Percentiles rank a stretch among this genome's conserved stretches.
These are phyloP conservation scores for Sphagnum contortum DNA, from an alignment of 225 moss, liverwort and hornwort species.

Conservation along the genomic window DNA sequence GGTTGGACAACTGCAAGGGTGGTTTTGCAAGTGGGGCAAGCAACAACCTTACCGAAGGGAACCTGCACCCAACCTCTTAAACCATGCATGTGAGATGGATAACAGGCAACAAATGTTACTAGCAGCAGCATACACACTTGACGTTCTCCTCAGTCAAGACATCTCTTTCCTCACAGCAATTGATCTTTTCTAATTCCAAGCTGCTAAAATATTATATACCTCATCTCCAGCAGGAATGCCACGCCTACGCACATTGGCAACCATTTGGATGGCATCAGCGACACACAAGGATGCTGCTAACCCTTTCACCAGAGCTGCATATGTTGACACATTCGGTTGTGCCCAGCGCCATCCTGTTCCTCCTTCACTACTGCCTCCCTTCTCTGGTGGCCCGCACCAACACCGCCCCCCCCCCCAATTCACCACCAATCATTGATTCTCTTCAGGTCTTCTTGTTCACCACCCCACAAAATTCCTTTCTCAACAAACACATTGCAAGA, in stretches of 20 bases:
- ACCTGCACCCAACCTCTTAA: constrained; percentile 70
- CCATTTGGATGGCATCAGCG: constrained; percentile 73
- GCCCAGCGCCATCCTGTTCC: constrained; percentile 66
- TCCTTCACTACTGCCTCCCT: constrained; percentile 15
- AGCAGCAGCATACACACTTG: no score
- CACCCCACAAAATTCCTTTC: no score
- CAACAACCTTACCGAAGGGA: constrained; percentile 92
- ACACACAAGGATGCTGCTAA: constrained; percentile 90
- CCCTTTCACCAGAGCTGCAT: constrained; percentile 76
- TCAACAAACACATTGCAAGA: no score
- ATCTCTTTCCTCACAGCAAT: no score
- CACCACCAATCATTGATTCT: neutral
- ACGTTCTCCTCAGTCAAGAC: no score
- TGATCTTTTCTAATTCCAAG: no score
- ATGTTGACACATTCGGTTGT: constrained; percentile 69
- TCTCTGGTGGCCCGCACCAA: constrained; percentile 15
- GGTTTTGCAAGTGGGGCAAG: constrained; percentile 87
- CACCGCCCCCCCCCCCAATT: neutral
- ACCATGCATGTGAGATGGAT: constrained; percentile 10
- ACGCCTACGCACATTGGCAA: constrained; percentile 82
- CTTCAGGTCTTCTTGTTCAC: neutral
- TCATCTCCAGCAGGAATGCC: constrained; percentile 97
- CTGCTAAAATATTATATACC: constrained; percentile 29
- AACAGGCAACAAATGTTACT: no score
- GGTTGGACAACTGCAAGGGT: constrained; percentile 93